Percentiles rank a stretch among this genome's conserved stretches.
Evolutionary conservation across 1,284 basidiomycete genomes (phyloP).

Genomic region (Pyrrhoderma noxium): DNA sequence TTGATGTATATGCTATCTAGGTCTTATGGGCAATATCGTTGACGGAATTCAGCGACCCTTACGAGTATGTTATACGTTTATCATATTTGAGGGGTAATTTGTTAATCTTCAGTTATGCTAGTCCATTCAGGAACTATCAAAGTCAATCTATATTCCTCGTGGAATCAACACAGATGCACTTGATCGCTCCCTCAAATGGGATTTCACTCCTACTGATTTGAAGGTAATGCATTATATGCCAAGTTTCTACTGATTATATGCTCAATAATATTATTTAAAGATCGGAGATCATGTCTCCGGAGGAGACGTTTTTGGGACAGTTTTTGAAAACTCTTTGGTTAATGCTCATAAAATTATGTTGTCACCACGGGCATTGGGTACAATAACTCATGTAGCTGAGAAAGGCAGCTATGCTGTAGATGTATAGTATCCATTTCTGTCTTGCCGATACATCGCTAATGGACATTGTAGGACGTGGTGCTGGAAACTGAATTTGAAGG

Average conservation of each 20-base stretch:
- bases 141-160: constrained; percentile 97
- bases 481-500: constrained; percentile 98
- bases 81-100: not conserved
- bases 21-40: constrained; percentile 97
- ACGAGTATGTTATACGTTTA: constrained; percentile 44
- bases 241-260: constrained; percentile 8
- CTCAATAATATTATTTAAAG: constrained; percentile 30
- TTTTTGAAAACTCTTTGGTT: constrained; percentile 96
- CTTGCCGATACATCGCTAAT: too few species aligned
- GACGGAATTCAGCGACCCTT: constrained; percentile 95
- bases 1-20: constrained; percentile 32
- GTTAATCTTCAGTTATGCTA: constrained; percentile 32
- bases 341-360: constrained; percentile 98
- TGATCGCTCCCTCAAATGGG: constrained; percentile 87
- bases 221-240: constrained; percentile 41
- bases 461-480: constrained; percentile 69
- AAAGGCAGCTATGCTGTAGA: constrained; percentile 92
- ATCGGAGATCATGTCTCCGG: constrained; percentile 96
- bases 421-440: constrained; percentile 49
- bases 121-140: constrained; percentile 92
- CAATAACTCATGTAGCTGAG: constrained; percentile 90
- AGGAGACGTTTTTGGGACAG: constrained; percentile 92
- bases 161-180: constrained; percentile 98
- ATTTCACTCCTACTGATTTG: constrained; percentile 85
- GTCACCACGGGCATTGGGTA: constrained; percentile 88